Evolutionary conservation across 169 alveolate genomes (phyloP).

Genomic region (Hepatocystis sp.): DNA sequence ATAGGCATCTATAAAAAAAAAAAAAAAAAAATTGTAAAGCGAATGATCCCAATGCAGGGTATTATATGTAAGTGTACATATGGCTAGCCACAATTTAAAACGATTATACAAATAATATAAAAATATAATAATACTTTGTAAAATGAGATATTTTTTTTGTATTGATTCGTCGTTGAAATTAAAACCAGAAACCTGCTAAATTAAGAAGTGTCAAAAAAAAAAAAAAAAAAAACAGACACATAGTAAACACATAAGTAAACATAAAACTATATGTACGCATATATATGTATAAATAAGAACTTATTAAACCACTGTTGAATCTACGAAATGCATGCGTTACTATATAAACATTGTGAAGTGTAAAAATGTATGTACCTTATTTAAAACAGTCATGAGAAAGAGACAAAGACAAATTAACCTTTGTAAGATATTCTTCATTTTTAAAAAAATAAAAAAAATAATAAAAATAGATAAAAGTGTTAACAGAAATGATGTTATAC

Average conservation of each 20-base stretch:
- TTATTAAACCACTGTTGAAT: too few relatives aligned
- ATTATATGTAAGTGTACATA: not conserved
- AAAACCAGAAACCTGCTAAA: slow-evolving; percentile 27
- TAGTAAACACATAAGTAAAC: not conserved
- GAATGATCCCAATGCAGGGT: not conserved
- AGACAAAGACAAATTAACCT: slow-evolving; percentile 1
- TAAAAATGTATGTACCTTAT: too few relatives aligned
- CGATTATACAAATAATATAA: not conserved
- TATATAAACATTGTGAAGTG: too few relatives aligned
- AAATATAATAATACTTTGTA: slow-evolving; percentile 22
- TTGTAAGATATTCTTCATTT: not conserved
- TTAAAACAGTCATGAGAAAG: too few relatives aligned
- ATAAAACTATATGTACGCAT: not conserved
- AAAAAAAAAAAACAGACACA: not conserved
- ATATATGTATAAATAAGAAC: too few relatives aligned
- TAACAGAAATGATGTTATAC: too few relatives aligned
- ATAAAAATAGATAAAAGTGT: not conserved
- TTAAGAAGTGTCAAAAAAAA: not conserved
- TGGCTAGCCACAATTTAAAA: not conserved
- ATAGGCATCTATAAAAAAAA: slow-evolving; percentile 18
- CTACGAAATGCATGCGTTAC: too few relatives aligned
- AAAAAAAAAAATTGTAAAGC: not conserved
- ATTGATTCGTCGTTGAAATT: slow-evolving; percentile 21
- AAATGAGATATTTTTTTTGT: slow-evolving; percentile 43
- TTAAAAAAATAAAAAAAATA: not conserved